Percentiles rank a stretch among this genome's conserved stretches.
Evolutionary conservation across 1,284 basidiomycete genomes (phyloP).

Genomic region (Sporisorium graminicola): DNA sequence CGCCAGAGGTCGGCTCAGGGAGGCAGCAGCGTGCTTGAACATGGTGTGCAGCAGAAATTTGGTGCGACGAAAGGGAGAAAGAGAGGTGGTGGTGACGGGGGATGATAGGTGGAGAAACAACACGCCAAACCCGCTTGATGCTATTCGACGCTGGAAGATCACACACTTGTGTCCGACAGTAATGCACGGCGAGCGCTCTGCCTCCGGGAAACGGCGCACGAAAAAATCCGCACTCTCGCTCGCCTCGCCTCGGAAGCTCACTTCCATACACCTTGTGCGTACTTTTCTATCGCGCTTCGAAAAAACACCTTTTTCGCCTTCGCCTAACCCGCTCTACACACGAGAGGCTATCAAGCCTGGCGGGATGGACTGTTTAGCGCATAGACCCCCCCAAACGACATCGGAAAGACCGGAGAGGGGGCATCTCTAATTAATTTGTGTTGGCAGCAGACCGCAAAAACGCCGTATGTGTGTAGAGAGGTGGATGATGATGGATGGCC

Average conservation of each 20-base stretch:
- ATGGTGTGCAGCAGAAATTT: conserved; percentile 3
- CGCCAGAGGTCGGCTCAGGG: conserved; percentile 37
- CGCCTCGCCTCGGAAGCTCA: conserved; percentile 10
- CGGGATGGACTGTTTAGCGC: no score
- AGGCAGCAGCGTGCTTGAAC: conserved; percentile 46
- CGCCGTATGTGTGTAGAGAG: background rate
- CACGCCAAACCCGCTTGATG: background rate
- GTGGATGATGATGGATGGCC: no score
- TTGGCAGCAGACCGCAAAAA: background rate
- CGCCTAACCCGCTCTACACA: no score
- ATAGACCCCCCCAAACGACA: no score
- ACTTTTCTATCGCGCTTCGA: background rate
- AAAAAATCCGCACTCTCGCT: conserved; percentile 3
- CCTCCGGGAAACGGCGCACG: conserved; percentile 8
- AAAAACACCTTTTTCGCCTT: background rate
- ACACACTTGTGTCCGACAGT: background rate
- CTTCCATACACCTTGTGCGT: background rate
- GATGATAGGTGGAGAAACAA: background rate
- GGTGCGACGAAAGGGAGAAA: conserved; percentile 7
- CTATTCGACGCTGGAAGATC: conserved; percentile 17
- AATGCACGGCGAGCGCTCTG: background rate
- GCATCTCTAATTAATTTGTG: no score
- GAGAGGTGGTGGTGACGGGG: conserved; percentile 12
- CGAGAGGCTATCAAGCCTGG: no score
- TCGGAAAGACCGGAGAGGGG: background rate